These are phyloP conservation scores for Cytospora piceae DNA, from an alignment of 2,329 filamentous ascomycete species.

Conservation along the genomic window DNA sequence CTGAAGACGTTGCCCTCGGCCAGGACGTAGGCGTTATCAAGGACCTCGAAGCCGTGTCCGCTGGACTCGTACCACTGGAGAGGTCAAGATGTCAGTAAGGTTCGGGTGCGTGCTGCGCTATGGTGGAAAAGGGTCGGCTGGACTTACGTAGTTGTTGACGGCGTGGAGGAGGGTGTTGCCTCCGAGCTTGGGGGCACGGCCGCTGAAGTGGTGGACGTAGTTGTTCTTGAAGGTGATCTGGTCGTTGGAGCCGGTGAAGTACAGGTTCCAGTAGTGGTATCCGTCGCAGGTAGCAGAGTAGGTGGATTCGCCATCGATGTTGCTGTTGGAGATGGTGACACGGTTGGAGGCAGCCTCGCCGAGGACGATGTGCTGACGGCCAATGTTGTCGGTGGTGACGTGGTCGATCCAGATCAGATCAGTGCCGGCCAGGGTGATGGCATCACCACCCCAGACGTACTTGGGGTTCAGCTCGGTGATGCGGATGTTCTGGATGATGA, in stretches of 20 bases:
- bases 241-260: constrained; percentile 59
- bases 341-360: constrained; percentile 56
- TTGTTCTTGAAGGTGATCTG: constrained; percentile 62
- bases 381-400: constrained; percentile 60
- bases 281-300: constrained; percentile 63
- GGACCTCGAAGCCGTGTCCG: constrained; percentile 61
- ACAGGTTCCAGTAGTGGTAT: constrained; percentile 64
- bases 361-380: constrained; percentile 64
- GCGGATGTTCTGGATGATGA: constrained; percentile 65
- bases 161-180: constrained; percentile 58
- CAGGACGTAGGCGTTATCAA: constrained; percentile 49
- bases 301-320: constrained; percentile 57
- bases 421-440: constrained; percentile 54
- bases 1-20: constrained; percentile 63
- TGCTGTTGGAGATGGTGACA: constrained; percentile 63
- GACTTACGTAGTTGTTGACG: constrained; percentile 59
- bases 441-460: constrained; percentile 63
- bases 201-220: constrained; percentile 62
- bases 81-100: not conserved
- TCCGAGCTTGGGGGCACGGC: constrained; percentile 60
- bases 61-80: constrained; percentile 52
- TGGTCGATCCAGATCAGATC: constrained; percentile 57
- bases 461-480: constrained; percentile 60
- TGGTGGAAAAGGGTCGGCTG: no score
- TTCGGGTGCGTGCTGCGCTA: not conserved